Evolutionary conservation across 202 grass and related monocot genomes (phyloP), one percentile per base, ranked within the genome.

Genomic region (Hordeum pubiflorum): DNA sequence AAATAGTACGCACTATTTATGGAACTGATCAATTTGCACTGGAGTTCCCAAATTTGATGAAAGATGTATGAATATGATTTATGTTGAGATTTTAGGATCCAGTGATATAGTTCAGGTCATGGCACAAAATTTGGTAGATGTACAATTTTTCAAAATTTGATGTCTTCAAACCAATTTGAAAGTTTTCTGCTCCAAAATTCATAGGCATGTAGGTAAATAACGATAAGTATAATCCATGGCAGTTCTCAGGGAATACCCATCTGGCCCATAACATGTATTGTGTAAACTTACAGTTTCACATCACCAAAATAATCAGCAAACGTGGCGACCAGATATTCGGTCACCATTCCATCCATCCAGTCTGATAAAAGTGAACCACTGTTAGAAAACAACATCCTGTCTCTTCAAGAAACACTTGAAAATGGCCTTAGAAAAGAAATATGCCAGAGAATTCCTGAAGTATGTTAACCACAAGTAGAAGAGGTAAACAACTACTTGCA

Each of bases 241-340:
- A 81, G 23, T 81, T 46, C 69, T 61, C 20, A 64, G 41, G 18
- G 22, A 54, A 76, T 48, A 43, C 69, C 12, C 64, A 81, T 71
- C 32, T 24, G 14, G 64, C 26, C 2, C 79, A 82, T 61, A 69
- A 11, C 15, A 66, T 18, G 40, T 68, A 76, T 67, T 22, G 79
- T 58, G 72, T 58, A 34, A 79, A 88, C 92, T 93, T 93, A 99
- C 97, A 82, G 44, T 96, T 97, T 99, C 37, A 96, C 91, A 70
- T 99, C 91, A 43, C 8, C 91, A 82, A 93, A 99, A 91, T 99
- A 99, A 87, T 99, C 97, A 59, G 82, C 92, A 87, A 93, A 93
- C 23, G 92, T 96, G 18, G 79, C 97, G 56, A 96, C 89, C 31
- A 99, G 89, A 90, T 93, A 99, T 91, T 99, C 91, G 9, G 97